Evolutionary conservation across 1,139 yeast species (phyloP), one percentile per base, ranked within the genome.

Genomic region (Geotrichum bryndzae): DNA sequence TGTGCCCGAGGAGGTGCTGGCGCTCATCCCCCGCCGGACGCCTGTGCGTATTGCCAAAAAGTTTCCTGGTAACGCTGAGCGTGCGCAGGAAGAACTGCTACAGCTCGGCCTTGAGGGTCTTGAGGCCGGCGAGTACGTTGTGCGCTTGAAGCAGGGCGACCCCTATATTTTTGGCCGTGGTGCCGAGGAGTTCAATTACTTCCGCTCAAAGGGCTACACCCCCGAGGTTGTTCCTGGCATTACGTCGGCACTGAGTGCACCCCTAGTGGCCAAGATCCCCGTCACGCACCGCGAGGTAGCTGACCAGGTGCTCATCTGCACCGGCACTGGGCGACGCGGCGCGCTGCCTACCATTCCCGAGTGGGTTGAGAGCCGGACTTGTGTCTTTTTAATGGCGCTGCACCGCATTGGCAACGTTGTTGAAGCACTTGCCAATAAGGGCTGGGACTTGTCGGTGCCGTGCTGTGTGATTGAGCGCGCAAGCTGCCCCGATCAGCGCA

Each of bases 151-250:
- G 73, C 99, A 94, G 76, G 99, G 99, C 53, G 99, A 94, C 73
- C 98, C 99, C 5, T 94, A 90, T 74, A 89, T 94, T 45, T 94
- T 90, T 73, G 99, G 99, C 3, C 84, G 99, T 66, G 99, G 99
- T 51, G 97, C 97, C 46, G 98, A 94, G 75, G 99, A 94, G 72
- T 90, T 74, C 70, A 71, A 83, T 22, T 91, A 79, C 72, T 94
- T 92, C 74, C 72, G 79, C 41, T 69, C 77, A 18, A 83, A 86
- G 65, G 97, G 97, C 0, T 90, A 71, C 69, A 79, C 74, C 33
- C 96, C 96, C 6, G 70, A 74, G 2, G 96, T 94, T 0, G 71
- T 92, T 15, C 94, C 98, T 0, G 99, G 99, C 0, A 80, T 94
- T 61, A 87, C 97, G 1, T 90, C 97, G 3, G 96, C 97, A 0